phyloP scores from a whole-genome alignment of 176 grass and related monocot species.

The Oryza rufipogon region DNA sequence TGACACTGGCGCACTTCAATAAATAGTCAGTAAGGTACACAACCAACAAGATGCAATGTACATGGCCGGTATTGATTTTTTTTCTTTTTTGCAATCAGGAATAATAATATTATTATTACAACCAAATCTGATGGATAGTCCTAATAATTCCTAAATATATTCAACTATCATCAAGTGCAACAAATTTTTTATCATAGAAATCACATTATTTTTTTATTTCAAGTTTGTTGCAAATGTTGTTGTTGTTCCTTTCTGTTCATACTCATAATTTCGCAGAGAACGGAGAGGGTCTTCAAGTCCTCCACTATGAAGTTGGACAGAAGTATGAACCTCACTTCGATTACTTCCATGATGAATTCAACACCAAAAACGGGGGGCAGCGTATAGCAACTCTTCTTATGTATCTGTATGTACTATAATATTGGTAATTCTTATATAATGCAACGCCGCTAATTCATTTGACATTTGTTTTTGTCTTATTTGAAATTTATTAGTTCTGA shows the following conservation, averaged over 20 bases:
- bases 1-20: not conserved
- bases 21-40: not conserved
- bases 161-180: not conserved
- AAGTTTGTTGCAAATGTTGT: conserved; percentile 28
- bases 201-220: conserved; percentile 16
- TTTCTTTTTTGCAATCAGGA: not conserved
- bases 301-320: conserved; percentile 98
- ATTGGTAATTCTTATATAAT: conserved; percentile 2
- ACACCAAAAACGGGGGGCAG: conserved; percentile 92
- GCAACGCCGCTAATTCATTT: conserved; percentile 12
- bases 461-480: conserved; percentile 33
- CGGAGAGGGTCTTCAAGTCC: conserved; percentile 95
- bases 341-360: conserved; percentile 92
- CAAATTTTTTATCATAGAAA: not conserved
- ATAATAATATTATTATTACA: not conserved
- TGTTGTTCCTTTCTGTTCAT: not conserved
- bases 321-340: conserved; percentile 95
- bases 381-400: conserved; percentile 95
- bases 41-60: not conserved
- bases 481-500: conserved; percentile 74
- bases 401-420: conserved; percentile 83
- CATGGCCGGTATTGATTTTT: not conserved
- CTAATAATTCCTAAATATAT: not conserved
- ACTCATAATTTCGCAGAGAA: conserved; percentile 59
- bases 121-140: not conserved